phyloP scores from a whole-genome alignment of 2,329 filamentous ascomycete genomes.

The Ascochyta viciae-villosae region DNA sequence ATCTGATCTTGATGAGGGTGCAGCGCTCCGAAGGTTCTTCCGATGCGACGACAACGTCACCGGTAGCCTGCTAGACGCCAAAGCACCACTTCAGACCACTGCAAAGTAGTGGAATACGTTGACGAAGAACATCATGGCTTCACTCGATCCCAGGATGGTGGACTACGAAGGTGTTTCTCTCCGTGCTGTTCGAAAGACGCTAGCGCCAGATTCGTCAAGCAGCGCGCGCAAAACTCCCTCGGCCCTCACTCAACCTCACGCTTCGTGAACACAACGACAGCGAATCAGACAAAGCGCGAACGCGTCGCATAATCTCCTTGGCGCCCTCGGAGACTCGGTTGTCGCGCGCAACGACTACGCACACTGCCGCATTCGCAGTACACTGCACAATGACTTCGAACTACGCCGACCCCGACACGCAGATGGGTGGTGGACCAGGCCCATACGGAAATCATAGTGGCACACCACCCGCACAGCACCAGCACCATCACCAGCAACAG shows the following conservation, averaged over 20 bases:
- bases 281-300: slow-evolving; percentile 22
- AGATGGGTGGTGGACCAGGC: slow-evolving; percentile 42
- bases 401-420: slow-evolving; percentile 45
- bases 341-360: slow-evolving; percentile 25
- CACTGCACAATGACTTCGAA: slow-evolving; percentile 37
- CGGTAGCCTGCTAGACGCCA: slow-evolving; percentile 1
- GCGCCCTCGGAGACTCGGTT: not conserved
- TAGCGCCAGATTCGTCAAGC: slow-evolving; percentile 45
- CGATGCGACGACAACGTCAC: slow-evolving; percentile 12
- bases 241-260: slow-evolving; percentile 29
- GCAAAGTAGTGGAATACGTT: not conserved
- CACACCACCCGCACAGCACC: slow-evolving; percentile 42
- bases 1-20: not conserved
- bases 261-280: slow-evolving; percentile 29
- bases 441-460: slow-evolving; percentile 48
- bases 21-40: slow-evolving; percentile 4
- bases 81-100: slow-evolving; percentile 12
- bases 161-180: slow-evolving; percentile 8
- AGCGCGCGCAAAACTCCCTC: slow-evolving; percentile 38
- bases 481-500: slow-evolving; percentile 40
- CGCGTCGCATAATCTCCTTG: slow-evolving; percentile 8
- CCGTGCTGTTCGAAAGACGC: slow-evolving; percentile 27
- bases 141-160: not conserved
- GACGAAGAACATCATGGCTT: slow-evolving; percentile 10
- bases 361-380: slow-evolving; percentile 16